Conservation (phyloP, 2,329 filamentous ascomycete genomes). For the Fusarium begoniae region DNA sequence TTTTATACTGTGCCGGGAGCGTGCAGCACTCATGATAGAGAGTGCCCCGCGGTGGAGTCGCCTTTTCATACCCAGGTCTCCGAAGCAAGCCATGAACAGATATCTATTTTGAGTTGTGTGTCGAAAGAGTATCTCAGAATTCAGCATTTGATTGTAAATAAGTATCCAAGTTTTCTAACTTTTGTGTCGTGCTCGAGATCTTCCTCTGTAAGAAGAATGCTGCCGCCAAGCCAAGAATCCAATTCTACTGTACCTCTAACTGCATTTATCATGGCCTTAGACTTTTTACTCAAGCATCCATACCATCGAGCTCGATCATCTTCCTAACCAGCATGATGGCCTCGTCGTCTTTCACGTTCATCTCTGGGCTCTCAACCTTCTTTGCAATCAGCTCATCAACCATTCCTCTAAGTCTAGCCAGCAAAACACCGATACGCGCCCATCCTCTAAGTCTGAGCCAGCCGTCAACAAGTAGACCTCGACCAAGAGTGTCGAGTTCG, state of each 20-base stretch:
- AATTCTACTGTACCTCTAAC: neutral
- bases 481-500: constrained; percentile 84
- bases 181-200: neutral
- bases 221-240: neutral
- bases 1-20: neutral
- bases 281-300: constrained; percentile 66
- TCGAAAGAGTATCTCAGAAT: neutral
- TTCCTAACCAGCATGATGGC: constrained; percentile 81
- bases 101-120: neutral
- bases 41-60: constrained; percentile 28
- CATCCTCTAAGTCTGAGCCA: constrained; percentile 89
- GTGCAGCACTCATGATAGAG: constrained; percentile 9
- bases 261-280: neutral
- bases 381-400: constrained; percentile 84
- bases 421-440: constrained; percentile 92
- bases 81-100: neutral
- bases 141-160: neutral
- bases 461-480: constrained; percentile 89
- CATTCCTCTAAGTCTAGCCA: constrained; percentile 83
- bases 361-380: constrained; percentile 79
- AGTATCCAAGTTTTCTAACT: neutral
- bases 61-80: neutral
- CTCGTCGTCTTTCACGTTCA: constrained; percentile 66
- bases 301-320: constrained; percentile 88
- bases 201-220: neutral